Base-by-base conservation (phyloP, 2,329 filamentous ascomycete species). In the Paecilomyces dactylethromorphus region DNA sequence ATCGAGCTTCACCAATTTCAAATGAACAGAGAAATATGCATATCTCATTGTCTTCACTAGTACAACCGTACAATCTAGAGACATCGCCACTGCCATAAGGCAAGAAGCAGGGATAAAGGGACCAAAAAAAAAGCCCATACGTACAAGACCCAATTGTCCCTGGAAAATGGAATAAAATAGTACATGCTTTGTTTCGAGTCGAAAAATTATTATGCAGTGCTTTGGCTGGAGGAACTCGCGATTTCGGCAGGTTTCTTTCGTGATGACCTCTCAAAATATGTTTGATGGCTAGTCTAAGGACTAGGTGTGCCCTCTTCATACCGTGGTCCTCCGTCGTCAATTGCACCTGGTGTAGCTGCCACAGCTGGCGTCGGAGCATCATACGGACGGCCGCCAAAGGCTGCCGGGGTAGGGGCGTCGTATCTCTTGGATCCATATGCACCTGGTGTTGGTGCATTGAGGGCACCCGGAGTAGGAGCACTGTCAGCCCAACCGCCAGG, bases 331-430 rank as follows among this genome's bases (percentile, higher is more conserved):
- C 69, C 72, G 59, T 77, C 75, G 57, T 76, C 75, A 22, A 58
- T 68, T 32, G 72, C 73, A 6, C 74, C 74, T 29, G 75, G 75
- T 4, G 75, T 76, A 54, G 72, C 71, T 18, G 73, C 71, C 53
- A 74, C 69, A 2, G 76, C 77, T 11, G 81, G 80, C 2, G 81
- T 82, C 7, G 81, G 81, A 3, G 81, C 81, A 65, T 81, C 74
- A 60, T 74, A 68, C 32, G 66, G 64, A 49, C 72, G 60, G 69
- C 74, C 73, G 11, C 64, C 62, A 12, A 45, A 45, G n/a, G 63
- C 68, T 5, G 75, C 74, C 22, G 76, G 77, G 1, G 75, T 78
- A 1, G 76, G 76, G 12, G 77, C 76, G 45, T 72, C 71, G 31
- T 64, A 64, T 10, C 66, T 64, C 63, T 66, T 71, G 5, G 66